Base-by-base conservation (phyloP, 2,329 filamentous ascomycete species). In the Fusarium torreyae region DNA sequence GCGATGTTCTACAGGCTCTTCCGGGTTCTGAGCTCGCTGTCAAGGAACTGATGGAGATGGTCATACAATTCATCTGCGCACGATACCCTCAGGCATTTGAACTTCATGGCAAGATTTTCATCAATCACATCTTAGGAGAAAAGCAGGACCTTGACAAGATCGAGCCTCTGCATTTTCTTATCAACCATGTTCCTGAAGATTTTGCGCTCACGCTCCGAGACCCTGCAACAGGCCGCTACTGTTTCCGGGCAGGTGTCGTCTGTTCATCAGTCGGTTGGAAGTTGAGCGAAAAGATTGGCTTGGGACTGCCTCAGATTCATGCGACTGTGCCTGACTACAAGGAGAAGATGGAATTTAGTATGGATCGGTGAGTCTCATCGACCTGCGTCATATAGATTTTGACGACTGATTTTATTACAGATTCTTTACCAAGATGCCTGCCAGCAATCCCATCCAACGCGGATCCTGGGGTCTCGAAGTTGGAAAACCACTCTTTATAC, bases 31-130 rank as follows among this genome's bases (percentile, higher is more conserved):
- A 96, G 72, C 82, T 96, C 0, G 93, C 90, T 0, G 93, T 91
- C 76, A 94, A 94, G 75, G 94, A 97, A 74, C 82, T 96, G 7
- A 94, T 96, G 93, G 94, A 97, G 78, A 94, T 95, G 89, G 86
- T 85, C 4, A 71, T 97, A 5, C 92, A 95, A 69, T 97, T 95
- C 70, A 79, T 95, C n/a, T 92, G 89, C 64, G 85, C 88, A 5
- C 86, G 93, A 5, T 97, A 97, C 74, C 93, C 94, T 0, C 86
- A 89, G 7, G 89, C 92, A 70, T 97, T 97, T 77, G 82, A 82
- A 5, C 76, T 93, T 0, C 81, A 88, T 20, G 86, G 84, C 6
- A 85, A 83, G 39, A 76, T 87, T 4, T 87, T 97, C 59, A 81
- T 88, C 66, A 97, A 97, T 77, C 78, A 77, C 34, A 91, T 97